A percentile compares a stretch with the other conserved stretches of the same genome.
Conservation (phyloP, 768 basidiomycete species). For the Suillus sp. region DNA sequence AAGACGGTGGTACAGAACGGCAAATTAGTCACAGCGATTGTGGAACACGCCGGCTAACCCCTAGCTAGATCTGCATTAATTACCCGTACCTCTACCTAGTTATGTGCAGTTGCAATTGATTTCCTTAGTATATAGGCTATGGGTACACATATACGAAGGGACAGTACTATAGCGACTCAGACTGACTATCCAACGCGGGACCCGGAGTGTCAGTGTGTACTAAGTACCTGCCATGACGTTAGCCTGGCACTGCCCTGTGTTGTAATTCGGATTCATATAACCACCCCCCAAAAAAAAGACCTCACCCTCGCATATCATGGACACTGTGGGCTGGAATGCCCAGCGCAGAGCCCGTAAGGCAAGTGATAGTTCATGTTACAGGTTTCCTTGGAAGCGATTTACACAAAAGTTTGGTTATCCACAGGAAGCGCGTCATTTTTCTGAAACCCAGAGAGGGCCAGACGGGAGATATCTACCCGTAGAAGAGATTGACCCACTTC, state of each 20-base stretch:
- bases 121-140: not conserved
- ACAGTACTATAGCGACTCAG: not conserved
- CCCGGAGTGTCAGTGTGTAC: not conserved
- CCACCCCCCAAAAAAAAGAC: not conserved
- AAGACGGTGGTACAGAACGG: constrained; percentile 80
- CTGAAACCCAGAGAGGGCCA: constrained; percentile 41
- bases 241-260: constrained; percentile 6
- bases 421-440: constrained; percentile 34
- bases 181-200: not conserved
- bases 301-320: constrained; percentile 47
- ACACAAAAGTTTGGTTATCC: constrained; percentile 10
- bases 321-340: constrained; percentile 78
- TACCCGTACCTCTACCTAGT: not conserved
- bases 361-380: constrained; percentile 17
- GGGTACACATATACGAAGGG: not conserved
- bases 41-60: constrained; percentile 75
- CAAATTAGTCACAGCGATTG: constrained; percentile 83
- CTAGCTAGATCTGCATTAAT: not conserved
- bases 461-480: constrained; percentile 57
- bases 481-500: constrained; percentile 60
- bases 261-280: too few relatives aligned
- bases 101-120: not conserved
- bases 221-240: constrained; percentile 1
- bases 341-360: constrained; percentile 61
- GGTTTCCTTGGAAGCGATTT: not conserved